Evolutionary conservation across 495 filamentous ascomycete genomes (phyloP).

Genomic region (Sabuloglossum arenarium): DNA sequence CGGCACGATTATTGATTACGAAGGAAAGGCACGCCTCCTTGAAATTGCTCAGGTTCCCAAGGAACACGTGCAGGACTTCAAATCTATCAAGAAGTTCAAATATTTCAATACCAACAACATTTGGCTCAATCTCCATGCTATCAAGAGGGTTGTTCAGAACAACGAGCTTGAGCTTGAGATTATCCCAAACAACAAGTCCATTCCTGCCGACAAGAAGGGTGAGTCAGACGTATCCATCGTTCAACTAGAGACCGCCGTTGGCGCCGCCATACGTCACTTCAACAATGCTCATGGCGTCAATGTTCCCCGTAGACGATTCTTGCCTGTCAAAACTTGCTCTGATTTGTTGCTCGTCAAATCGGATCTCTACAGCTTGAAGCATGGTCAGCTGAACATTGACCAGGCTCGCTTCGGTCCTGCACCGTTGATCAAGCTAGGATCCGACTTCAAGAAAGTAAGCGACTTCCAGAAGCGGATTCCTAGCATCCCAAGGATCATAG

Average conservation of each 20-base stretch:
- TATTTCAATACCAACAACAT: constrained; percentile 99
- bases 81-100: constrained; percentile 99
- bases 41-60: constrained; percentile 99
- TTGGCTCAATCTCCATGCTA: constrained; percentile 93
- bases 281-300: constrained; percentile 97
- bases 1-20: constrained; percentile 99
- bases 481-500: constrained; percentile 92
- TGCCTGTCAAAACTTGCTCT: constrained; percentile 99
- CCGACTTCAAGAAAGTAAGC: constrained; percentile 99
- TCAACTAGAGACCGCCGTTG: constrained; percentile 96
- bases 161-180: constrained; percentile 99
- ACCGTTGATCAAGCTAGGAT: constrained; percentile 97
- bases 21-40: constrained; percentile 83
- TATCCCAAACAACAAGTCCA: constrained; percentile 97
- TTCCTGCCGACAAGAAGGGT: constrained; percentile 97
- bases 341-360: constrained; percentile 99
- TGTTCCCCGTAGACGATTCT: constrained; percentile 89
- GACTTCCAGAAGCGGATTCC: constrained; percentile 97
- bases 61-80: constrained; percentile 99
- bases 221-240: constrained; percentile 94
- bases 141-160: constrained; percentile 98
- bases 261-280: constrained; percentile 97
- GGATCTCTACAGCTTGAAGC: constrained; percentile 98
- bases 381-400: constrained; percentile 94
- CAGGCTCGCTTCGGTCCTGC: constrained; percentile 89